Conservation (phyloP, 2,329 filamentous ascomycete species). For the Xylaria sp. region DNA sequence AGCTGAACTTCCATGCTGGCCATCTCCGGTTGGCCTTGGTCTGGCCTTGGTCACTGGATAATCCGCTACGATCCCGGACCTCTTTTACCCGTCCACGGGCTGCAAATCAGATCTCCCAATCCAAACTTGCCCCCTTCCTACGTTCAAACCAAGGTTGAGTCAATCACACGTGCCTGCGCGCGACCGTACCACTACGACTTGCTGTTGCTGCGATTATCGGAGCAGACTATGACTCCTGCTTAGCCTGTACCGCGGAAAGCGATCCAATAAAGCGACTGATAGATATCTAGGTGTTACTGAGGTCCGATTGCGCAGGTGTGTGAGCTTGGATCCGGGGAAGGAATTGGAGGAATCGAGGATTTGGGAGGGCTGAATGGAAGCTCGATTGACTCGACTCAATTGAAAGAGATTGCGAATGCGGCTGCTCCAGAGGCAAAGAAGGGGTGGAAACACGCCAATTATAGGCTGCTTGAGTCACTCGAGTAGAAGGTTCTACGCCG, state of each 20-base stretch:
- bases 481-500: constrained; percentile 51
- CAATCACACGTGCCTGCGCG: constrained; percentile 13
- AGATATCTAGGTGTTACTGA: constrained; percentile 13
- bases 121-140: constrained; percentile 21
- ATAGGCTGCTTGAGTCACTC: constrained; percentile 48
- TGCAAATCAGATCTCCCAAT: constrained; percentile 26
- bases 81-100: constrained; percentile 27
- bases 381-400: constrained; percentile 12
- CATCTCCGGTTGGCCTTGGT: background rate
- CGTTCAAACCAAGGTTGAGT: background rate
- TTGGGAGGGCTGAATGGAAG: background rate
- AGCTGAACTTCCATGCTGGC: constrained; percentile 43
- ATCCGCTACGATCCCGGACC: constrained; percentile 9
- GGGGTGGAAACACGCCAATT: constrained; percentile 47
- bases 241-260: constrained; percentile 9
- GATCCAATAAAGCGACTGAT: constrained; percentile 19
- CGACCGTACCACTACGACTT: constrained; percentile 4
- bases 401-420: constrained; percentile 36
- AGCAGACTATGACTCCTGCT: constrained; percentile 30
- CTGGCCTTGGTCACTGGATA: background rate
- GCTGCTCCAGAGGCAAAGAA: constrained; percentile 41
- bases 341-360: background rate
- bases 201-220: constrained; percentile 37
- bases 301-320: constrained; percentile 28
- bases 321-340: background rate